Percentiles rank a stretch among this genome's conserved stretches.
These are phyloP conservation scores for Pseudogymnoascus sp. DNA, from an alignment of 2,329 filamentous ascomycete genomes.

Conservation along the genomic window DNA sequence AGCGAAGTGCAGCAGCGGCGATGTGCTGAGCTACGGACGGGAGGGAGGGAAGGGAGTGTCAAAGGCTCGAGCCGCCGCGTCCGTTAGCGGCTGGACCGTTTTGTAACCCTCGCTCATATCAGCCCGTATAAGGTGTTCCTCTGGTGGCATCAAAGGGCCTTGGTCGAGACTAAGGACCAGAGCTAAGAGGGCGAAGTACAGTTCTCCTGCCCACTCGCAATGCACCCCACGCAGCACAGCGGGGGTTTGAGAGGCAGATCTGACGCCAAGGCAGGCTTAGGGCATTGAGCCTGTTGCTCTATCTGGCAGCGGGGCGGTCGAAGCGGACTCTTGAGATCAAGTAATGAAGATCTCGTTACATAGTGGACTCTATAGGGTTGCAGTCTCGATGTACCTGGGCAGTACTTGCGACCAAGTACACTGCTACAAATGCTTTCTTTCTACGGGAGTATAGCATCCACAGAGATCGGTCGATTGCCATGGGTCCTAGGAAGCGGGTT, in stretches of 20 bases:
- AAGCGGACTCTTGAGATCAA: neutral
- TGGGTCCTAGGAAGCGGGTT: neutral
- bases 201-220: neutral
- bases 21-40: conserved; percentile 3
- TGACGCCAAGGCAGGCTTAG: conserved; percentile 1
- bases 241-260: neutral
- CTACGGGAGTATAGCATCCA: neutral
- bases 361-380: neutral
- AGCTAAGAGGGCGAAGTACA: neutral
- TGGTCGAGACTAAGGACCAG: neutral
- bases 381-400: neutral
- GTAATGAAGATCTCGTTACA: neutral
- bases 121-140: neutral
- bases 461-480: neutral
- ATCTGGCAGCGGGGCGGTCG: neutral
- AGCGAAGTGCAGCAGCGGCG: neutral
- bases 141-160: neutral
- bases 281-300: neutral
- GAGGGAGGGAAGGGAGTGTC: conserved; percentile 1
- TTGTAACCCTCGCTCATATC: neutral
- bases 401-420: neutral
- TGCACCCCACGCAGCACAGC: neutral
- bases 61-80: conserved; percentile 4
- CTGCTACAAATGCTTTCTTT: neutral
- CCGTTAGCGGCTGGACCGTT: neutral